Evolutionary conservation across 1,139 yeast genomes (phyloP).

Genomic region (Zygosaccharomyces sapae): DNA sequence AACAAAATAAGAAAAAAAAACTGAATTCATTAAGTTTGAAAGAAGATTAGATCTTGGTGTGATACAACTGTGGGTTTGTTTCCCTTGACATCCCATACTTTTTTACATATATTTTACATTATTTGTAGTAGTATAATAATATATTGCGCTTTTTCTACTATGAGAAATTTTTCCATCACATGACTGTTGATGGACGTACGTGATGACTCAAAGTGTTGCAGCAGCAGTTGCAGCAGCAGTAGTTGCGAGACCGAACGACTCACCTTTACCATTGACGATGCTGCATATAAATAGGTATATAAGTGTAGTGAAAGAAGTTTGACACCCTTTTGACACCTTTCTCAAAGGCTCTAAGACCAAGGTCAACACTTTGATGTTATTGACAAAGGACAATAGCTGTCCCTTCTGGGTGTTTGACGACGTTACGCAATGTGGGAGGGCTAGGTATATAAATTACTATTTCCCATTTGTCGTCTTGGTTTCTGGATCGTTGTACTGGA

Average conservation of each 20-base stretch:
- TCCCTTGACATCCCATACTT: neutral
- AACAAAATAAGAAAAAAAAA: too few species aligned
- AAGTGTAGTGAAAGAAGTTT: too few species aligned
- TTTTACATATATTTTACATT: neutral
- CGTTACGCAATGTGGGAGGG: conserved; percentile 27
- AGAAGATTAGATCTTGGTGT: too few species aligned
- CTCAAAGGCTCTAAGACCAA: neutral
- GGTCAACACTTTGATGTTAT: conserved; percentile 3
- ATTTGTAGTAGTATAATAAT: conserved; percentile 6
- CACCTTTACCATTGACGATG: too few species aligned
- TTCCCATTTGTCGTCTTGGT: conserved; percentile 18
- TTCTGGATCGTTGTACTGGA: conserved; percentile 9
- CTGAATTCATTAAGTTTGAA: too few species aligned
- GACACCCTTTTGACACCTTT: neutral
- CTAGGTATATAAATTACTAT: conserved; percentile 19
- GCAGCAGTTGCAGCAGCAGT: neutral
- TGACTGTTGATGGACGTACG: neutral
- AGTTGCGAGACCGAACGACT: neutral
- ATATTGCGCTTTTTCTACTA: conserved; percentile 4
- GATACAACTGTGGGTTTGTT: too few species aligned
- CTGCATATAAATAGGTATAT: too few species aligned
- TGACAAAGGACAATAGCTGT: conserved; percentile 10
- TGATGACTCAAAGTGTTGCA: neutral
- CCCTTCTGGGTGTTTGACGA: conserved; percentile 28
- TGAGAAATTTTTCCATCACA: conserved; percentile 2